A percentile compares a stretch with the other conserved stretches of the same genome.
Conservation (phyloP, 257 asterid species). For the Penstemon barbatus region DNA sequence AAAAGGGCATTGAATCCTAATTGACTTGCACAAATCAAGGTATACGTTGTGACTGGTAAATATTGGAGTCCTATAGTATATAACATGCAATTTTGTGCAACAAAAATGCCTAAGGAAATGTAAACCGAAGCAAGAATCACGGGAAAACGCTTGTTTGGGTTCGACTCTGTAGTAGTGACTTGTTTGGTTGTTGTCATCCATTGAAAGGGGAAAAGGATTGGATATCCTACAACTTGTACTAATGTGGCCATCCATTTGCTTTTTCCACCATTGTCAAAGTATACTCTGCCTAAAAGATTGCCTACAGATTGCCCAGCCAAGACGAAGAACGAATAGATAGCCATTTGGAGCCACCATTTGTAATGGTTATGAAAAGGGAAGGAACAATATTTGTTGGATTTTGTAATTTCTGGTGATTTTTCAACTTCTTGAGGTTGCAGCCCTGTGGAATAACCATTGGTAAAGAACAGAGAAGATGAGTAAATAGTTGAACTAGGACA, state of each 20-base stretch:
- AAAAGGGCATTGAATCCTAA: slow-evolving; percentile 70
- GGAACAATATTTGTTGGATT: slow-evolving; percentile 4
- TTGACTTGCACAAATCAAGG: slow-evolving; percentile 54
- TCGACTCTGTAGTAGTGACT: background rate
- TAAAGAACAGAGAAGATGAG: background rate
- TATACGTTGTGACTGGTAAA: slow-evolving; percentile 63
- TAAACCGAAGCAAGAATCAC: slow-evolving; percentile 34
- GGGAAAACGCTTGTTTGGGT: slow-evolving; percentile 9
- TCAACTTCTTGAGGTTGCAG: slow-evolving; percentile 6
- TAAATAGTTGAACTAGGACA: background rate
- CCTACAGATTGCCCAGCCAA: slow-evolving; percentile 59
- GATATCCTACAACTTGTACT: slow-evolving; percentile 60
- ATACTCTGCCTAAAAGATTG: slow-evolving; percentile 57
- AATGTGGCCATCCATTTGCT: slow-evolving; percentile 72
- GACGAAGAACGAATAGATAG: slow-evolving; percentile 41
- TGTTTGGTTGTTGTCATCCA: slow-evolving; percentile 27
- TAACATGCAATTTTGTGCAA: slow-evolving; percentile 45
- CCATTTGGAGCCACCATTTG: slow-evolving; percentile 64
- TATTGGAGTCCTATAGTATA: slow-evolving; percentile 53
- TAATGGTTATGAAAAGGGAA: slow-evolving; percentile 26
- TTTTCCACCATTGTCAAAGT: slow-evolving; percentile 71
- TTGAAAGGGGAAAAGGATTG: slow-evolving; percentile 63
- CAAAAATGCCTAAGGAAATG: slow-evolving; percentile 39
- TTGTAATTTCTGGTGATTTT: slow-evolving; percentile 11
- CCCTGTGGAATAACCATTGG: slow-evolving; percentile 18